These are phyloP conservation scores for Fagopyrum tataricum DNA, from an alignment of 148 eudicot genomes.

Conservation along the genomic window DNA sequence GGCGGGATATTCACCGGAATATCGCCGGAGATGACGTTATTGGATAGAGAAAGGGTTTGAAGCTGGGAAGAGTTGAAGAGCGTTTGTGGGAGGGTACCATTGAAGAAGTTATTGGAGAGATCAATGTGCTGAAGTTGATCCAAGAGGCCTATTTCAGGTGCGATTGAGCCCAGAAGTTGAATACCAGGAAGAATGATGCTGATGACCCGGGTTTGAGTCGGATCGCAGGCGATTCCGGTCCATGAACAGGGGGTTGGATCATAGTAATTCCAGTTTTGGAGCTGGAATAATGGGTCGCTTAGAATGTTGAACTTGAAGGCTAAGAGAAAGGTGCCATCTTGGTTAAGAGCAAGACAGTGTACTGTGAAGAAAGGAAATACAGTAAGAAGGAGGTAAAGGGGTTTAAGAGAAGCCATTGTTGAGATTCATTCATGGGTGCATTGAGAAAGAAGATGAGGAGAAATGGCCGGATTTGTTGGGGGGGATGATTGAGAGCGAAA, in stretches of 20 bases:
- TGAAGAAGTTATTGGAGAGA: constrained; percentile 49
- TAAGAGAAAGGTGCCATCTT: constrained; percentile 64
- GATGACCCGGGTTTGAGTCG: constrained; percentile 27
- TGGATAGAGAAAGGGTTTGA: constrained; percentile 36
- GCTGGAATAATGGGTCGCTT: constrained; percentile 56
- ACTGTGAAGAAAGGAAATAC: background rate
- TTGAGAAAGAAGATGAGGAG: background rate
- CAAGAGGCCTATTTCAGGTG: constrained; percentile 42
- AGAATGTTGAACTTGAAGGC: constrained; percentile 60
- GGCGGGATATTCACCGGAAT: constrained; percentile 27
- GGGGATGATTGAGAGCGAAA: background rate
- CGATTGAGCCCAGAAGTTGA: constrained; percentile 45
- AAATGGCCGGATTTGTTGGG: background rate
- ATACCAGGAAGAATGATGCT: constrained; percentile 33
- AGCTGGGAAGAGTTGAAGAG: constrained; percentile 45
- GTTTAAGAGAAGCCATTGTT: constrained; percentile 7
- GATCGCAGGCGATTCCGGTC: constrained; percentile 63
- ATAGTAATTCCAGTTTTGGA: constrained; percentile 55
- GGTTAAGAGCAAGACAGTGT: constrained; percentile 25
- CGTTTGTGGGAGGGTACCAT: constrained; percentile 48
- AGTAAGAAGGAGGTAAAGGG: background rate
- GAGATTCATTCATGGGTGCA: background rate
- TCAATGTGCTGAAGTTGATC: constrained; percentile 40
- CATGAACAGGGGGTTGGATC: constrained; percentile 69
- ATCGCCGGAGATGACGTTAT: constrained; percentile 44